These are phyloP conservation scores for Delitschia confertaspora DNA, from an alignment of 495 filamentous ascomycete genomes.

Conservation along the genomic window DNA sequence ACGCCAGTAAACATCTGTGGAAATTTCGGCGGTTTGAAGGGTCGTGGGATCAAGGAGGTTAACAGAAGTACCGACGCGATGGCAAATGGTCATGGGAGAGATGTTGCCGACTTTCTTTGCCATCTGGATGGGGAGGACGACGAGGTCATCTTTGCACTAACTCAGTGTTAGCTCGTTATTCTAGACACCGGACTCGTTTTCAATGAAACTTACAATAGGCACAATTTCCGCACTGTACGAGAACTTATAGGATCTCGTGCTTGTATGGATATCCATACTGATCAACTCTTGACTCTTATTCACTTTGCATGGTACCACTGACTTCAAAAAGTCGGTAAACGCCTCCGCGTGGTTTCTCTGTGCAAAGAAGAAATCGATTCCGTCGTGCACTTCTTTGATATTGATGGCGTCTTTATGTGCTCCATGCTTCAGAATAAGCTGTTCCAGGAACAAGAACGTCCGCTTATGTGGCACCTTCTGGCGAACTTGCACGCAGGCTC, in stretches of 20 bases:
- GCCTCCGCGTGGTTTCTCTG: conserved; percentile 85
- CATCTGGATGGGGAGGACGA: conserved; percentile 81
- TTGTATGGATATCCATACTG: conserved; percentile 85
- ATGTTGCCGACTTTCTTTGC: conserved; percentile 83
- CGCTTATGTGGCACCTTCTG: conserved; percentile 97
- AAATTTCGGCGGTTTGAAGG: conserved; percentile 80
- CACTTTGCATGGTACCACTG: conserved; percentile 64
- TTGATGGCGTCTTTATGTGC: conserved; percentile 89
- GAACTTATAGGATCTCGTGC: conserved; percentile 85
- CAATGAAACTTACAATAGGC: conserved; percentile 46
- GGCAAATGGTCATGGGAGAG: conserved; percentile 68
- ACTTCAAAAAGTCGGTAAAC: conserved; percentile 82
- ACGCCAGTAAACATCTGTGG: conserved; percentile 75
- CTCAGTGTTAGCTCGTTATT: neutral
- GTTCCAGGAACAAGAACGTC: conserved; percentile 93
- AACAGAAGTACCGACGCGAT: conserved; percentile 78
- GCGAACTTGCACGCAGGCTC: conserved; percentile 80
- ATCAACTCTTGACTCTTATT: conserved; percentile 91
- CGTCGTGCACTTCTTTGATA: conserved; percentile 89
- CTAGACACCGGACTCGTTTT: neutral
- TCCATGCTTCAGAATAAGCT: conserved; percentile 86
- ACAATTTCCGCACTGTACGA: conserved; percentile 76
- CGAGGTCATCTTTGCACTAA: conserved; percentile 78
- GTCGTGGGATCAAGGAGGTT: conserved; percentile 86
- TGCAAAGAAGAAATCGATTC: conserved; percentile 89